Conservation (phyloP, 768 basidiomycete genomes). For the Fibroporia radiculosa region DNA sequence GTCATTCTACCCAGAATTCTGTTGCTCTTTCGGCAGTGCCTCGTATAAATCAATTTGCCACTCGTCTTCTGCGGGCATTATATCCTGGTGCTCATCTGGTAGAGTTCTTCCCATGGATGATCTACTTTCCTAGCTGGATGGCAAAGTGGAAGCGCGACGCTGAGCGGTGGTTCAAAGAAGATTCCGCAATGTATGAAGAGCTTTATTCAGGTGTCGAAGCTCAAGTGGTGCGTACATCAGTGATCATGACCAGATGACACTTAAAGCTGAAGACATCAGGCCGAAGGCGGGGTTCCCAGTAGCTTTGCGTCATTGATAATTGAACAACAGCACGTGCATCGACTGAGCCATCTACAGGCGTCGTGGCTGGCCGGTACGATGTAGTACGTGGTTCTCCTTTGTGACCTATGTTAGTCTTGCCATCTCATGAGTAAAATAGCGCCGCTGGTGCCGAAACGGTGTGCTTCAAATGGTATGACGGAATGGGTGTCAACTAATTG, state of each 20-base stretch:
- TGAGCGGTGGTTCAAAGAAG: constrained; percentile 15
- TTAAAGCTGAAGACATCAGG: too few species aligned
- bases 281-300: too few species aligned
- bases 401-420: not conserved
- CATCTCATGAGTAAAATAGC: too few species aligned
- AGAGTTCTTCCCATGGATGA: constrained; percentile 29
- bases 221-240: constrained; percentile 11
- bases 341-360: constrained; percentile 3
- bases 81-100: constrained; percentile 25
- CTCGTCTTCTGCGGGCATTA: too few species aligned
- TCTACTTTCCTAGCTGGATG: constrained; percentile 22
- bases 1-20: too few species aligned
- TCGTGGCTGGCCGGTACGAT: constrained; percentile 15
- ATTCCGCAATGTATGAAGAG: constrained; percentile 19
- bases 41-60: too few species aligned
- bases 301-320: too few species aligned
- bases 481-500: too few species aligned
- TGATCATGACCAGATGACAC: too few species aligned
- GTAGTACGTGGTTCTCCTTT: constrained; percentile 10
- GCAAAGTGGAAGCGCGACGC: constrained; percentile 24
- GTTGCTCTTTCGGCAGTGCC: too few species aligned
- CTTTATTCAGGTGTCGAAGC: constrained; percentile 10
- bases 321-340: too few species aligned
- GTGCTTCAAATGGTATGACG: not conserved
- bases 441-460: too few species aligned